Percentiles rank a stretch among this genome's conserved stretches.
phyloP scores from a whole-genome alignment of 176 grass and related monocot genomes.

The Aegilops longissima region DNA sequence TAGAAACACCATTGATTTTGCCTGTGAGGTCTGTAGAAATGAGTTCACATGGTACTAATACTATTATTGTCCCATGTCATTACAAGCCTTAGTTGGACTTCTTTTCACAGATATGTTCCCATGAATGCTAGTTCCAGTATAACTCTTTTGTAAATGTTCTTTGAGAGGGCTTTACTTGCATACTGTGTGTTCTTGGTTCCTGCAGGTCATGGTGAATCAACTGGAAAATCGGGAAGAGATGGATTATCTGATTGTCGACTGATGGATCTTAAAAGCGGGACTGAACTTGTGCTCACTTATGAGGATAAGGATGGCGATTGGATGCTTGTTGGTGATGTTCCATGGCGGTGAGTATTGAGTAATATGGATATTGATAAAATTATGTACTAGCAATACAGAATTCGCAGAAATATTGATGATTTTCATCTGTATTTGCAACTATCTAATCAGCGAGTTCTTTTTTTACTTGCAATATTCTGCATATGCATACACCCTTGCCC shows the following conservation, averaged over 20 bases:
- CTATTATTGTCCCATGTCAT: neutral
- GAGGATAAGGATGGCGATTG: constrained; percentile 85
- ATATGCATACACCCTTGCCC: neutral
- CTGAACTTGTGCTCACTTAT: constrained; percentile 74
- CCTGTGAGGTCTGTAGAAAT: constrained; percentile 16
- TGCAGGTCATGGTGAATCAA: constrained; percentile 54
- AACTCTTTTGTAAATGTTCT: constrained; percentile 17
- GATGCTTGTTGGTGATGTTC: constrained; percentile 94
- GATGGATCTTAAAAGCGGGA: constrained; percentile 61
- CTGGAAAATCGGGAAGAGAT: constrained; percentile 42
- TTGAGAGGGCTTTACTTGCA: constrained; percentile 23
- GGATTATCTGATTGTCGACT: constrained; percentile 42
- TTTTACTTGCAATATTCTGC: neutral
- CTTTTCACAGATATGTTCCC: neutral
- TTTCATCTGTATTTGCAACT: neutral
- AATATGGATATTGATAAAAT: constrained; percentile 18
- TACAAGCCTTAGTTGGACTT: constrained; percentile 1
- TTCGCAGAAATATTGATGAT: neutral
- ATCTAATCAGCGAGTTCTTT: neutral
- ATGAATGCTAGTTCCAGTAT: neutral
- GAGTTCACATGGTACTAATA: neutral
- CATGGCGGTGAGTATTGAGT: constrained; percentile 58
- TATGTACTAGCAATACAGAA: neutral
- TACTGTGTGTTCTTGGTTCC: constrained; percentile 2
- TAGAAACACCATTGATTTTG: constrained; percentile 14